These are phyloP conservation scores for Boletus reticuloceps DNA, from an alignment of 768 basidiomycete genomes.

Conservation along the genomic window DNA sequence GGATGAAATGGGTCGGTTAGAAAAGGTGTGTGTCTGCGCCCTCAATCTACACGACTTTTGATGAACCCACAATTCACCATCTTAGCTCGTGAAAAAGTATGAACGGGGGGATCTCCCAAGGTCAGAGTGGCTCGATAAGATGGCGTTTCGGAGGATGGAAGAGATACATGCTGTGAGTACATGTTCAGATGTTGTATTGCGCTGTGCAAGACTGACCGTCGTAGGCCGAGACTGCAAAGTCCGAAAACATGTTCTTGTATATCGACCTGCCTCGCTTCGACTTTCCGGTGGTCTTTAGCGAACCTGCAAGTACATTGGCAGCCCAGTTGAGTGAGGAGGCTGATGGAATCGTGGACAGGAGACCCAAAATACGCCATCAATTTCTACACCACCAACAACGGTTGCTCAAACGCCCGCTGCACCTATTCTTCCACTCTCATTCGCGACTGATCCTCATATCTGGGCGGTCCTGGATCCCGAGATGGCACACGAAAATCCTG, in stretches of 20 bases:
- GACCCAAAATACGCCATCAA: conserved; percentile 37
- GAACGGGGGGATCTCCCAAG: conserved; percentile 91
- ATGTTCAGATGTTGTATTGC: not conserved
- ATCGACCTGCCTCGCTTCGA: conserved; percentile 96
- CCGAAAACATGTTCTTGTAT: conserved; percentile 92
- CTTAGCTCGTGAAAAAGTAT: conserved; percentile 88
- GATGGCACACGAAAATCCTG: conserved; percentile 87
- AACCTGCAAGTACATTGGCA: conserved; percentile 55
- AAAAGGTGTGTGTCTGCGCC: conserved; percentile 62
- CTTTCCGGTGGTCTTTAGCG: conserved; percentile 94
- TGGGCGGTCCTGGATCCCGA: conserved; percentile 95
- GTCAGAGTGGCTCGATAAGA: conserved; percentile 93
- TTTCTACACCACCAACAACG: conserved; percentile 41
- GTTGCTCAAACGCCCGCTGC: conserved; percentile 39
- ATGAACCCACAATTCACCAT: not conserved
- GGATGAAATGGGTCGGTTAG: conserved; percentile 95
- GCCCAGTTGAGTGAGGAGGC: not conserved
- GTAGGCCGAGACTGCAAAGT: conserved; percentile 88
- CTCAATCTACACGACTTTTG: not conserved
- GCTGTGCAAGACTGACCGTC: not conserved
- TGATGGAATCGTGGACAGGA: conserved; percentile 34
- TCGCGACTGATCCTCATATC: conserved; percentile 64
- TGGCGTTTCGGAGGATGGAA: conserved; percentile 93
- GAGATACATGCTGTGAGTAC: conserved; percentile 82
- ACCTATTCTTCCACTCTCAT: conserved; percentile 44